Evolutionary conservation across 495 filamentous ascomycete genomes (phyloP).

Genomic region (Neurospora sp.): DNA sequence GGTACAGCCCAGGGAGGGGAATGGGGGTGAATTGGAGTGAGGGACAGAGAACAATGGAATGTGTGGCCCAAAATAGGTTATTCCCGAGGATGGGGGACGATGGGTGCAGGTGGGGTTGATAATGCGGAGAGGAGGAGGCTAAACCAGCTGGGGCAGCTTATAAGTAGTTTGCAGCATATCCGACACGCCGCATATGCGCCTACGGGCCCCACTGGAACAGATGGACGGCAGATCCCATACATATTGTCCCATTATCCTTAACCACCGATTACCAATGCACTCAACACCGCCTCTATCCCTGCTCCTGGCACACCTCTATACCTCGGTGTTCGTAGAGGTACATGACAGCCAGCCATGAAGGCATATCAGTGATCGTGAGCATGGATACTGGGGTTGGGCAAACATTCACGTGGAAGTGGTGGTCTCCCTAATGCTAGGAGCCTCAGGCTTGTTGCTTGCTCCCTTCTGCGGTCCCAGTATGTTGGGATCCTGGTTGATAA

Average conservation of each 20-base stretch:
- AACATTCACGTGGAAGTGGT: background rate
- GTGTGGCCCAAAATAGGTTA: conserved; percentile 3
- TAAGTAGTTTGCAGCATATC: conserved; percentile 7
- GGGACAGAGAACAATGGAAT: conserved; percentile 3
- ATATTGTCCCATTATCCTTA: background rate
- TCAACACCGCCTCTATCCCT: background rate
- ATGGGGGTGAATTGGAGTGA: background rate
- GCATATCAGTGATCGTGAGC: background rate
- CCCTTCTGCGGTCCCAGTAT: background rate
- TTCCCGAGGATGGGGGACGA: conserved; percentile 1
- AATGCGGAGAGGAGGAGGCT: conserved; percentile 8
- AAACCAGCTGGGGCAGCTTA: conserved; percentile 12
- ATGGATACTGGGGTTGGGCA: background rate
- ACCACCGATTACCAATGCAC: background rate
- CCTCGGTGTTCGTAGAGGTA: background rate
- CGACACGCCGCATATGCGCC: conserved; percentile 4
- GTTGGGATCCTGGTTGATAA: background rate
- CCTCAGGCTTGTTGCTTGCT: background rate
- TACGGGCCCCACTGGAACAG: background rate
- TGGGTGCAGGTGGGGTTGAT: conserved; percentile 1
- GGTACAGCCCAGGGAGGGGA: background rate
- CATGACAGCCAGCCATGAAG: background rate
- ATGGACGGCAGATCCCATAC: background rate
- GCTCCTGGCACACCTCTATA: background rate
- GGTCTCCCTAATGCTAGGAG: background rate